A percentile compares a stretch with the other conserved stretches of the same genome.
Conservation (phyloP, 371 early-diverging fungal species). For the Mucor racemosus region DNA sequence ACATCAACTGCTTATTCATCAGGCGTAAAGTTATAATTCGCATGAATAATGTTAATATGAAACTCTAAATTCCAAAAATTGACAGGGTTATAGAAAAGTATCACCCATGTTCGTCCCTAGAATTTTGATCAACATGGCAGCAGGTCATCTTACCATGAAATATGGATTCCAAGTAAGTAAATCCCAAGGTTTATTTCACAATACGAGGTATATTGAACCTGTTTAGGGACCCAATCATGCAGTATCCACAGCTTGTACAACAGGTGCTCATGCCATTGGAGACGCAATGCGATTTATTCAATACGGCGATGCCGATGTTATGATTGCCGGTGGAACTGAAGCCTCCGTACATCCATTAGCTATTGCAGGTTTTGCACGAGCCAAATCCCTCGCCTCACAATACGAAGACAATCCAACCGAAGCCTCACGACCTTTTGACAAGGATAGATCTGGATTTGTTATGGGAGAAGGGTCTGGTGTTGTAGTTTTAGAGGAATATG, state of each 20-base stretch:
- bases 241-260: slow-evolving; percentile 93
- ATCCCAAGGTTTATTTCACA: too few species aligned
- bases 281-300: slow-evolving; percentile 93
- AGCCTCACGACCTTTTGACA: slow-evolving; percentile 92
- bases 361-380: slow-evolving; percentile 90
- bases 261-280: slow-evolving; percentile 94
- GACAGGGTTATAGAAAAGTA: slow-evolving; percentile 76
- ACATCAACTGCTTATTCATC: slow-evolving; percentile 59
- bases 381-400: slow-evolving; percentile 80
- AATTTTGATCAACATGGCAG: slow-evolving; percentile 93
- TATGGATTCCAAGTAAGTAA: slow-evolving; percentile 74
- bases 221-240: slow-evolving; percentile 90
- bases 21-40: slow-evolving; percentile 44
- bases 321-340: slow-evolving; percentile 96
- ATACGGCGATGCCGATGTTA: slow-evolving; percentile 93
- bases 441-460: slow-evolving; percentile 88
- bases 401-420: slow-evolving; percentile 78
- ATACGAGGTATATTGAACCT: too few species aligned
- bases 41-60: background rate
- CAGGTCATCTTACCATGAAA: slow-evolving; percentile 90
- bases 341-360: slow-evolving; percentile 85
- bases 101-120: slow-evolving; percentile 92
- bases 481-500: slow-evolving; percentile 90
- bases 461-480: slow-evolving; percentile 95
- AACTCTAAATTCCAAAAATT: background rate